phyloP scores from a whole-genome alignment of 257 asterid species.

The Fraxinus anomala region DNA sequence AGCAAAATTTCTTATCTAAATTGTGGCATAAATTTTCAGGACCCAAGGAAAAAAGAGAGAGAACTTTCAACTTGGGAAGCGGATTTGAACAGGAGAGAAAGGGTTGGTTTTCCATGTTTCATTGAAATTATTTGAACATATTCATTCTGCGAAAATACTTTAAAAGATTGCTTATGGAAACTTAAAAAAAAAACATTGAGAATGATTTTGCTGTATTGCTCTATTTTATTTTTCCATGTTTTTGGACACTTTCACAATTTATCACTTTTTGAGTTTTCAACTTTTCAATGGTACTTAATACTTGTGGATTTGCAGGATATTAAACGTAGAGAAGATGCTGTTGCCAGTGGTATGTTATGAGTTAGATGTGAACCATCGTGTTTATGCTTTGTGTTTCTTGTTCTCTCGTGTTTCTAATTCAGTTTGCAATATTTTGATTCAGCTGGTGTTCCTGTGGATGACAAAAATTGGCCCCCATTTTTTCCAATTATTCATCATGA shows the following conservation, averaged over 20 bases:
- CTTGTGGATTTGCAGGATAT: conserved; percentile 51
- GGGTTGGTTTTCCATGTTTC: conserved; percentile 49
- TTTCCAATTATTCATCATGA: conserved; percentile 66
- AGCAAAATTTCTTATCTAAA: conserved; percentile 11
- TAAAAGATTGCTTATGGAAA: background rate
- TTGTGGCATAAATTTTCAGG: conserved; percentile 51
- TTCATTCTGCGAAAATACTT: background rate
- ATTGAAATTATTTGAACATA: background rate
- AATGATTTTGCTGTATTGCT: background rate
- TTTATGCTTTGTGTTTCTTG: background rate
- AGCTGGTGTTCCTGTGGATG: conserved; percentile 58
- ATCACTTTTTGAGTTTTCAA: conserved; percentile 15
- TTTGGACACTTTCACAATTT: background rate
- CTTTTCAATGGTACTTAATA: conserved; percentile 18
- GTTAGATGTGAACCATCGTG: background rate
- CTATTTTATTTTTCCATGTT: background rate
- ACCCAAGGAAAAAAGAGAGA: conserved; percentile 66
- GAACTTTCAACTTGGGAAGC: conserved; percentile 90
- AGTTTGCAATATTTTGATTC: conserved; percentile 28
- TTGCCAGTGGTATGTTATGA: conserved; percentile 53
- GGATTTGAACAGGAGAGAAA: conserved; percentile 80
- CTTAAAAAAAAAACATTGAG: background rate
- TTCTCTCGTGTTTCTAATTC: conserved; percentile 15
- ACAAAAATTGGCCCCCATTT: conserved; percentile 69
- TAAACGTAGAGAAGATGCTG: conserved; percentile 66